These are phyloP conservation scores for Pseudogymnoascus sp. DNA, from an alignment of 2,329 filamentous ascomycete genomes.

Conservation along the genomic window DNA sequence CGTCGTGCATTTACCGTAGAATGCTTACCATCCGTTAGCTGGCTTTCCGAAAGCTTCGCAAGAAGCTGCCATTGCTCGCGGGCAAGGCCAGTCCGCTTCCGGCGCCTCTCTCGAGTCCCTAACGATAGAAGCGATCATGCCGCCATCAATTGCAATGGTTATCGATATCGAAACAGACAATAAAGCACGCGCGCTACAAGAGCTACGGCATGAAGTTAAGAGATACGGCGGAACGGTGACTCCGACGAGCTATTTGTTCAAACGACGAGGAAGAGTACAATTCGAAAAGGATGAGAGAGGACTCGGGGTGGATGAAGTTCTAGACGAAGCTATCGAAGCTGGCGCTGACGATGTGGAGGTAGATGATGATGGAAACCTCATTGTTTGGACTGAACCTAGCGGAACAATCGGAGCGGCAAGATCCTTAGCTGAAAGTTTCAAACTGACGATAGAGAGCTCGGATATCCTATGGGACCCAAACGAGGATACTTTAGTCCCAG, in stretches of 20 bases:
- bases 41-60: slow-evolving; percentile 78
- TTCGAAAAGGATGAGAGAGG: slow-evolving; percentile 51
- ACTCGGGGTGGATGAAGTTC: slow-evolving; percentile 53
- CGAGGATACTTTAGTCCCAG: slow-evolving; percentile 61
- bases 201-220: slow-evolving; percentile 64
- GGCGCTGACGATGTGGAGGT: slow-evolving; percentile 66
- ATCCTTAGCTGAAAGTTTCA: slow-evolving; percentile 52
- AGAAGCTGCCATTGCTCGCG: slow-evolving; percentile 76
- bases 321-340: slow-evolving; percentile 77
- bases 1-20: slow-evolving; percentile 12
- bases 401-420: slow-evolving; percentile 56
- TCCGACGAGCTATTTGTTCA: slow-evolving; percentile 76
- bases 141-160: slow-evolving; percentile 66
- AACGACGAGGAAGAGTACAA: slow-evolving; percentile 65
- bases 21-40: slow-evolving; percentile 35
- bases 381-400: slow-evolving; percentile 61
- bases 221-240: slow-evolving; percentile 59
- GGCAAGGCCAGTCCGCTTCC: slow-evolving; percentile 69
- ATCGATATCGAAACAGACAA: slow-evolving; percentile 82
- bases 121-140: slow-evolving; percentile 72
- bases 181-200: slow-evolving; percentile 62
- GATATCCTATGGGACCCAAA: slow-evolving; percentile 84
- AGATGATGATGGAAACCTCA: slow-evolving; percentile 58
- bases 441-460: slow-evolving; percentile 59
- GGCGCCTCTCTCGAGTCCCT: slow-evolving; percentile 70